Conservation (phyloP, 345 rosid species). For the Dipteronia sinensis region DNA sequence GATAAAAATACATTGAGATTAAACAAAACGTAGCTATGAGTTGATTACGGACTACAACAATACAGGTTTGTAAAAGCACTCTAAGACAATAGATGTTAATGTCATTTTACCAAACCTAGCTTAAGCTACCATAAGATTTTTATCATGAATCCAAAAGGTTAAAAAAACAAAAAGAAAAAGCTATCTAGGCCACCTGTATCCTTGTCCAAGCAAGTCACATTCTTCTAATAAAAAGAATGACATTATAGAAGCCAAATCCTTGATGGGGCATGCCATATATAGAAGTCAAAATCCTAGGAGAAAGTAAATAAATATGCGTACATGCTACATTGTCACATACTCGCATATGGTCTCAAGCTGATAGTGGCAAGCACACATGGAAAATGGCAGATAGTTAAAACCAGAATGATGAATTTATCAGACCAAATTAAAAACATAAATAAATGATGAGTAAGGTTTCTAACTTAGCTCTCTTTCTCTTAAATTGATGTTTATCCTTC, state of each 20-base stretch:
- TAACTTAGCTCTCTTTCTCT: slow-evolving; percentile 85
- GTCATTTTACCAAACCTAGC: not conserved
- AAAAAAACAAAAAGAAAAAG: too few relatives aligned
- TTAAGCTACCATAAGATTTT: not conserved
- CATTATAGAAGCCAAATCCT: not conserved
- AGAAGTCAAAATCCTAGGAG: not conserved
- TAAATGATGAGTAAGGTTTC: not conserved
- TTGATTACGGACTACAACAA: not conserved
- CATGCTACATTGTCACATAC: not conserved
- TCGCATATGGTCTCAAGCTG: not conserved
- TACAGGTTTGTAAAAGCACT: not conserved
- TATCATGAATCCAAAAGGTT: not conserved
- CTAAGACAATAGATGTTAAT: not conserved
- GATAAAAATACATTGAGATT: too few relatives aligned
- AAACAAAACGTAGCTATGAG: not conserved
- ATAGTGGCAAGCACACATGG: not conserved
- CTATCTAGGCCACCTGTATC: not conserved
- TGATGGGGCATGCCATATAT: not conserved
- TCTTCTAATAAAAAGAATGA: not conserved
- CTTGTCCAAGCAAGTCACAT: slow-evolving; percentile 1
- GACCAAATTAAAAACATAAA: not conserved
- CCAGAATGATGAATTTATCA: not conserved
- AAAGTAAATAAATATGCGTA: not conserved
- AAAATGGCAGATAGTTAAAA: not conserved
- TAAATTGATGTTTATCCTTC: slow-evolving; percentile 75